Evolutionary conservation across 2,329 filamentous ascomycete species (phyloP).

Genomic region (Blumeria graminis): DNA sequence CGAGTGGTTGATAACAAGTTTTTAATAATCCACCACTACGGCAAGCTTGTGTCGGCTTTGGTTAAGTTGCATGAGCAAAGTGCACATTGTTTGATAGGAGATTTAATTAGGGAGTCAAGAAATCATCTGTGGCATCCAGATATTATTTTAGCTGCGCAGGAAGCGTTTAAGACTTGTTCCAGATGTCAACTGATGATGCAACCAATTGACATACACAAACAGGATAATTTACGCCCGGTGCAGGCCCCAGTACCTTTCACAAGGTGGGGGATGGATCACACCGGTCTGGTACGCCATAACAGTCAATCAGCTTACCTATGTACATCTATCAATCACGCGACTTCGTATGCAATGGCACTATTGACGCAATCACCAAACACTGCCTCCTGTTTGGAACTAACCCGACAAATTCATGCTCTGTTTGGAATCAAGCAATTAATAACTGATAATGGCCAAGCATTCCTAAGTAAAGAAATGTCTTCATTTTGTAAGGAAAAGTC

Average conservation of each 20-base stretch:
- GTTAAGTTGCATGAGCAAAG: background rate
- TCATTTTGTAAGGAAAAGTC: background rate
- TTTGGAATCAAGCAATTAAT: background rate
- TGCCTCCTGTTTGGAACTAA: background rate
- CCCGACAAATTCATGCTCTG: background rate
- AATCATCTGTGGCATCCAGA: background rate
- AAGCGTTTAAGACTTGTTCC: background rate
- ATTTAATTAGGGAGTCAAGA: background rate
- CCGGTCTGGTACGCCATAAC: background rate
- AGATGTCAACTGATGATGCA: background rate
- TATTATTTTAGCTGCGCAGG: background rate
- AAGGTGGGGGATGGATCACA: background rate
- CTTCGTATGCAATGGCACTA: background rate
- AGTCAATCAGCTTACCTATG: background rate
- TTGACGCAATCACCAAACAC: background rate
- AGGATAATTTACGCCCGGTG: background rate
- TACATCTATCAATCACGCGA: background rate
- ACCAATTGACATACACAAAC: background rate
- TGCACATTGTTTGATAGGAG: constrained; percentile 1
- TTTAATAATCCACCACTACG: background rate
- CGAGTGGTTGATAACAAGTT: background rate
- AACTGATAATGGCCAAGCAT: background rate
- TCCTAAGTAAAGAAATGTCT: background rate
- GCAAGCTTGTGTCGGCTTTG: background rate
- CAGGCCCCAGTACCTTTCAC: background rate